Base-by-base conservation (phyloP, 2,329 filamentous ascomycete genomes). In the Monilinia vaccinii-corymbosi region DNA sequence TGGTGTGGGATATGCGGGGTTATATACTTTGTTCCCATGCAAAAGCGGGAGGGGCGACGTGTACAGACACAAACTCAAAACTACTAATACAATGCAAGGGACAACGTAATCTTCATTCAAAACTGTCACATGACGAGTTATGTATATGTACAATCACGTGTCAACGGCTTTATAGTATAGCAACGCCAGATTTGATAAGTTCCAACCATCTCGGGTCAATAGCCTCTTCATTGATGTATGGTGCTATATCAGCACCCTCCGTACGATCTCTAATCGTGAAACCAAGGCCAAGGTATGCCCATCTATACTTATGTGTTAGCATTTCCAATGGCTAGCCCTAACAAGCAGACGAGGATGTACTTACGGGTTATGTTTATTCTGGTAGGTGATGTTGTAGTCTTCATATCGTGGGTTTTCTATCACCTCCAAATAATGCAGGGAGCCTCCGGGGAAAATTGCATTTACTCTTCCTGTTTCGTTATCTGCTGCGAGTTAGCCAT, bases 401-500 rank as follows among this genome's bases (percentile, higher is more conserved):
- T 78, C 76, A 59, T 71, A 77, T 31, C 76, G 70, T 4, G 74
- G 74, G 8, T 69, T 64, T 47, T 73, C 69, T 60, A 77, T 75
- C 1, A 72, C 64, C 59, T 77, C 72, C 38, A 74, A 71, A 61
- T 80, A 81, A 58, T 81, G 78, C 46, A 81, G 73, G 0, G 75
- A 77, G 3, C 73, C 76, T 3, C 79, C 80, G 0, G 79, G 79
- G 75, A 75, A 81, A 1, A 81, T 71, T 3, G 78, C 76, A 68
- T 70, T 72, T 46, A 78, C 75, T 7, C 75, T 70, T n/a, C 75
- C 76, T 1, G 75, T 77, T 25, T 74, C 72, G 60, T 76, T 75
- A 66, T 80, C 74, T 65, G 23, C 18, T 7, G 14, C 36, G 4
- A 47, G 46, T 48, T 45, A 51, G 49, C n/a, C 28, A 8, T 11